Evolutionary conservation across 768 basidiomycete genomes (phyloP).

Genomic region (Leucocoprinus leucothites): DNA sequence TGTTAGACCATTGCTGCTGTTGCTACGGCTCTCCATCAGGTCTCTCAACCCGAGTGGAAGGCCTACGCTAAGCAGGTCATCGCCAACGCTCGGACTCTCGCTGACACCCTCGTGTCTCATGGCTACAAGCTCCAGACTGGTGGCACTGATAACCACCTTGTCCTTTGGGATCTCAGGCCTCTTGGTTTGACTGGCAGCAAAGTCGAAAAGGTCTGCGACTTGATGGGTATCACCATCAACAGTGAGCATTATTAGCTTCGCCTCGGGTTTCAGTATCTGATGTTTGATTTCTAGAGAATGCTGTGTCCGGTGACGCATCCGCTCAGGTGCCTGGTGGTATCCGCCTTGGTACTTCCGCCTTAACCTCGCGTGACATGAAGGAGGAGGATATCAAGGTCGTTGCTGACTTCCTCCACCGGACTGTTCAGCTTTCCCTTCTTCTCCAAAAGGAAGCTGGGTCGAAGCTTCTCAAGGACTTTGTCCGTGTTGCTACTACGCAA

Average conservation of each 20-base stretch:
- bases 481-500: conserved; percentile 69
- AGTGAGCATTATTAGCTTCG: conserved; percentile 45
- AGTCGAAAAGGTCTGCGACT: conserved; percentile 97
- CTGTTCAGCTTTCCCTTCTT: conserved; percentile 84
- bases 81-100: conserved; percentile 79
- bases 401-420: conserved; percentile 89
- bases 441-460: conserved; percentile 94
- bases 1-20: conserved; percentile 90
- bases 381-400: conserved; percentile 86
- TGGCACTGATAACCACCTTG: conserved; percentile 96
- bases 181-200: conserved; percentile 96
- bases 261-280: neutral
- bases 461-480: conserved; percentile 96
- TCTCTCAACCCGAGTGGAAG: conserved; percentile 84
- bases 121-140: conserved; percentile 97
- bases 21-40: conserved; percentile 91
- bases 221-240: conserved; percentile 95
- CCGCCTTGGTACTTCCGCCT: conserved; percentile 89
- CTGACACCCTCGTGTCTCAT: conserved; percentile 61
- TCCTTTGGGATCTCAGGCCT: conserved; percentile 97
- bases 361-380: conserved; percentile 92
- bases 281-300: conserved; percentile 63
- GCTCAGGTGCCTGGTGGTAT: conserved; percentile 97
- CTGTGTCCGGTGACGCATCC: conserved; percentile 93
- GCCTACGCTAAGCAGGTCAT: conserved; percentile 94